Base-by-base conservation (phyloP, 495 filamentous ascomycete genomes). In the Jackrogersella multiformis region DNA sequence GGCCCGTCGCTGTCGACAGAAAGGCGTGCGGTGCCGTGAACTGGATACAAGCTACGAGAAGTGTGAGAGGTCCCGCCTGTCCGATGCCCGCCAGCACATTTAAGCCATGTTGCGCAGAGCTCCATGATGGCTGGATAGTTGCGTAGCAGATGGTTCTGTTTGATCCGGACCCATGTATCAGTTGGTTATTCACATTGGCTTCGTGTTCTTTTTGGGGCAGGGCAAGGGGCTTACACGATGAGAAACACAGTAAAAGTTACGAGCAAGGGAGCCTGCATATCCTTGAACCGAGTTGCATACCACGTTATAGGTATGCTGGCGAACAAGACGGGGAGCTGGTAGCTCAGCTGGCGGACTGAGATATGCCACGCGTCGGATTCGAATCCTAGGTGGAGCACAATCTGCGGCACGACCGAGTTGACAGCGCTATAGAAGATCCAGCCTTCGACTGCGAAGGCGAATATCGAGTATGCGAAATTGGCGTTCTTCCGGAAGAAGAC, bases 341-440 rank as follows among this genome's bases (percentile, higher is more conserved):
- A 85, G 18, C 77, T 72, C n/a, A 85, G 75, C 61, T 86, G 83
- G 0, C 83, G 78, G 23, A 85, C 68, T 10, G 80, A 77, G 46
- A 85, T 86, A 13, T 39, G 35, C 76, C 77, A 81, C 3, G 81
- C 57, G 51, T 77, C 71, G 12, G 57, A 72, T 58, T 83, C 81
- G 57, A 84, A 86, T n/a, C 83, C 85, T 7, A 87, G 76, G 64
- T 86, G 77, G 0, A 86, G 79, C 10, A 80, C 75, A 46, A 86
- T 79, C 55, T 85, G 82, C 2, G 85, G 84, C 7, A 80, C 81
- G 41, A 85, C 73, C 32, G 78, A 80, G 66, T 85, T 87, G 34
- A 87, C 82, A 20, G 84, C 83, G 51, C 78, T 81, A 67, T 85
- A 87, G 65, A 85, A 86, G 52, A 87, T 82, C 82, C 84, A 87